Percentiles rank a stretch among this genome's conserved stretches.
phyloP scores from a whole-genome alignment of 345 rosid species.

The Gossypium rotundifolium region DNA sequence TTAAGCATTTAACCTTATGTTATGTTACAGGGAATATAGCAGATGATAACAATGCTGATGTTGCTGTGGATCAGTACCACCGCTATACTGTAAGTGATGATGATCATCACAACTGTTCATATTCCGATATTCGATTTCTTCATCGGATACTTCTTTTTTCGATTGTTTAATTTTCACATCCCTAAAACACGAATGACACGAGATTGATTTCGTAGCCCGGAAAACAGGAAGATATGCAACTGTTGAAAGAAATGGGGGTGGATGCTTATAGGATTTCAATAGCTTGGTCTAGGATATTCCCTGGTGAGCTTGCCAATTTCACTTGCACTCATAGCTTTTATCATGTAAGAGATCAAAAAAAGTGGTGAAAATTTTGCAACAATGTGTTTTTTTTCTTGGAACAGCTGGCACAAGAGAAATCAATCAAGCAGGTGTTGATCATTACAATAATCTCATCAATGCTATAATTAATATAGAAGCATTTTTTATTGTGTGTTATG shows the following conservation, averaged over 20 bases:
- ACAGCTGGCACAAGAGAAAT: conserved; percentile 72
- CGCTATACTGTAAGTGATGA: conserved; percentile 45
- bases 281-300: conserved; percentile 86
- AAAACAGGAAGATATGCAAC: conserved; percentile 77
- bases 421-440: conserved; percentile 88
- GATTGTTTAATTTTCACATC: neutral
- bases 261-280: conserved; percentile 89
- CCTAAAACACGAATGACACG: neutral
- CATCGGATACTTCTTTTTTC: neutral
- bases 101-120: neutral
- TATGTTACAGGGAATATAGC: conserved; percentile 39
- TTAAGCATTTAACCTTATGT: neutral
- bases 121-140: neutral
- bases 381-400: neutral
- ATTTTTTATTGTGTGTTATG: neutral
- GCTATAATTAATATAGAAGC: conserved; percentile 43
- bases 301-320: conserved; percentile 37
- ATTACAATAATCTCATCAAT: conserved; percentile 75
- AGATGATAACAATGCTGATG: conserved; percentile 76
- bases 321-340: neutral
- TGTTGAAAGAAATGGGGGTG: conserved; percentile 94
- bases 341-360: neutral
- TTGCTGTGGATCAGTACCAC: conserved; percentile 82
- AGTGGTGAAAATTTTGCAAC: too few species aligned
- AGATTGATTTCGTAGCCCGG: neutral